Evolutionary conservation across 2,329 filamentous ascomycete species (phyloP), one percentile per base, ranked within the genome.

Genomic region (Sporothrix luriei): DNA sequence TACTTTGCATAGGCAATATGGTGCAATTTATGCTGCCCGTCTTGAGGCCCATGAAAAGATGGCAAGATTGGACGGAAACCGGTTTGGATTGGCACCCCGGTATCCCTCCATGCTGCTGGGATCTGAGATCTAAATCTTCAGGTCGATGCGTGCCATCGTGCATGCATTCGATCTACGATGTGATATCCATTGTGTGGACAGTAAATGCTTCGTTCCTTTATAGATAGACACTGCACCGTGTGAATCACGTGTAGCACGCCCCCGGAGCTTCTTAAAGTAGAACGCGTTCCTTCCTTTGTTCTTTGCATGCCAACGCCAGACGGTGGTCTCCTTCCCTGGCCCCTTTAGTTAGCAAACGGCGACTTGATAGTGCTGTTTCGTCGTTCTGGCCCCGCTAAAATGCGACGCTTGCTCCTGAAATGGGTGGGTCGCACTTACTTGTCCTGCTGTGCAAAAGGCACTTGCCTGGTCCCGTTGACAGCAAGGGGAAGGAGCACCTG

Each of bases 381-480:
- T 24, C 40, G 59, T 66, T 59, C 61, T 26, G 6, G 70, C 62
- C 68, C 70, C 67, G 68, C 70, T 67, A 57, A 55, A 69, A 71
- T 49, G 68, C 29, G 29, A 54, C 69, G 66, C 69, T 68, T 69
- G 69, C 70, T 71, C 70, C 70, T 71, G 68, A 71, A 59, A 57
- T 26, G n/a, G 54, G 70, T 67, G 70, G 70, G 62, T 66, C 66
- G 66, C 66, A 48, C 69, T 29, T 64, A 26, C 65, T 64, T 21
- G 11, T 24, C 38, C 19, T 40, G 11, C 26, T 21, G 24, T 55
- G 19, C 21, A 49, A 21, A 26, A 43, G 11, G 40, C 66, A 57
- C 64, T 48, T 40, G 19, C 24, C n/a, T 29, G 26, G 46, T 70
- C 21, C 64, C 65, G 57, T 65, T 68, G 51, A 61, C 55, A 68